These are phyloP conservation scores for Datisca glomerata DNA, from an alignment of 306 rosid genomes.

Conservation along the genomic window DNA sequence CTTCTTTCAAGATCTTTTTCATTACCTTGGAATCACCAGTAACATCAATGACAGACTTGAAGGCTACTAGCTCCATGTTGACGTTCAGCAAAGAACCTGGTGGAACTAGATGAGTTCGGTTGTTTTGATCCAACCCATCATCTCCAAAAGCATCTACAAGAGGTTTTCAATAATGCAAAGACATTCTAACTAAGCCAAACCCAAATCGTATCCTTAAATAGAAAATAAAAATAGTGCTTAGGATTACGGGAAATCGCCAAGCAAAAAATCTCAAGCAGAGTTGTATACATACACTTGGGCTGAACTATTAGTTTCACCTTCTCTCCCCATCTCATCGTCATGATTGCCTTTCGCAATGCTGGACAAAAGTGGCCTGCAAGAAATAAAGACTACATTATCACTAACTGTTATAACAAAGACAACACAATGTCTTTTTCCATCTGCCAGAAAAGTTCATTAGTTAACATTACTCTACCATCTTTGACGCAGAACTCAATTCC, in stretches of 20 bases:
- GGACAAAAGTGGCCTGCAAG: slow-evolving; percentile 40
- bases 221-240: neutral
- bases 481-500: slow-evolving; percentile 34
- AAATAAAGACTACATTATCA: neutral
- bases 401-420: neutral
- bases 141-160: slow-evolving; percentile 27
- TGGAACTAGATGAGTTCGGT: too few relatives aligned
- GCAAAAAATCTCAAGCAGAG: slow-evolving; percentile 3
- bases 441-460: neutral
- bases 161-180: neutral
- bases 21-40: slow-evolving; percentile 39
- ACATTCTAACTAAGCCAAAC: neutral
- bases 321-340: slow-evolving; percentile 65
- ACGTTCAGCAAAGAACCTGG: slow-evolving; percentile 16
- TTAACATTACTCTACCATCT: neutral
- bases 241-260: neutral
- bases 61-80: slow-evolving; percentile 42
- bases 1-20: slow-evolving; percentile 32
- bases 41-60: slow-evolving; percentile 42
- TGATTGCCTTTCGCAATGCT: slow-evolving; percentile 45
- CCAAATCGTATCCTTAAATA: neutral
- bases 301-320: slow-evolving; percentile 38
- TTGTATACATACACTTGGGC: slow-evolving; percentile 43
- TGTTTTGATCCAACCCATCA: too few relatives aligned
- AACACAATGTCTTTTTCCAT: neutral